A percentile compares a stretch with the other conserved stretches of the same genome.
Conservation (phyloP, 2,329 filamentous ascomycete species). For the Hypomyces perniciosus region DNA sequence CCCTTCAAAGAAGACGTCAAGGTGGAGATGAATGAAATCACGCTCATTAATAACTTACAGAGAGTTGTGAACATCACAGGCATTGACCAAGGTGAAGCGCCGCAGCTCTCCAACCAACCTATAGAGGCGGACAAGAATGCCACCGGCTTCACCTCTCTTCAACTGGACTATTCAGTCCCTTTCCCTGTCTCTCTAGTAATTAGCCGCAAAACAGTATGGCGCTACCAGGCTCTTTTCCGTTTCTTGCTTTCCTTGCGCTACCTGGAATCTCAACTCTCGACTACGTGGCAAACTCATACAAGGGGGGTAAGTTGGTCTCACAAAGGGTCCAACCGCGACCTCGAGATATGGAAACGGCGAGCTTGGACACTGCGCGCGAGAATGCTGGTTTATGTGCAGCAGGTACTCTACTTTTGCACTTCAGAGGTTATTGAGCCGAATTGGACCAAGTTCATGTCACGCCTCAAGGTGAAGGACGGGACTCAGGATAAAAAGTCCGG, state of each 20-base stretch:
- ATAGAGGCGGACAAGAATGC: constrained; percentile 83
- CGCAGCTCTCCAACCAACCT: constrained; percentile 62
- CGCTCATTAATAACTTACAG: constrained; percentile 88
- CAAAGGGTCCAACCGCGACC: constrained; percentile 61
- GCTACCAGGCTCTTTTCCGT: constrained; percentile 93
- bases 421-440: constrained; percentile 97
- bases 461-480: constrained; percentile 60
- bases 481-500: constrained; percentile 22
- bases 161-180: constrained; percentile 89
- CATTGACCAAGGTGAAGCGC: constrained; percentile 80
- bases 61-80: constrained; percentile 95
- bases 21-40: constrained; percentile 92
- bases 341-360: constrained; percentile 89
- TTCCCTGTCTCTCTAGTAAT: constrained; percentile 95
- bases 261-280: constrained; percentile 78
- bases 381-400: constrained; percentile 97
- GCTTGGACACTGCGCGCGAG: constrained; percentile 87
- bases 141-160: constrained; percentile 82
- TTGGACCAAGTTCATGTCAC: constrained; percentile 90
- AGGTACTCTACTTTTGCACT: constrained; percentile 93
- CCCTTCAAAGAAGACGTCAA: constrained; percentile 98
- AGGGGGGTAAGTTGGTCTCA: constrained; percentile 78
- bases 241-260: constrained; percentile 87
- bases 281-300: constrained; percentile 85
- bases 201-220: constrained; percentile 90